Conservation (phyloP, 352 stramenopile species). For the Phytophthora megakarya region DNA sequence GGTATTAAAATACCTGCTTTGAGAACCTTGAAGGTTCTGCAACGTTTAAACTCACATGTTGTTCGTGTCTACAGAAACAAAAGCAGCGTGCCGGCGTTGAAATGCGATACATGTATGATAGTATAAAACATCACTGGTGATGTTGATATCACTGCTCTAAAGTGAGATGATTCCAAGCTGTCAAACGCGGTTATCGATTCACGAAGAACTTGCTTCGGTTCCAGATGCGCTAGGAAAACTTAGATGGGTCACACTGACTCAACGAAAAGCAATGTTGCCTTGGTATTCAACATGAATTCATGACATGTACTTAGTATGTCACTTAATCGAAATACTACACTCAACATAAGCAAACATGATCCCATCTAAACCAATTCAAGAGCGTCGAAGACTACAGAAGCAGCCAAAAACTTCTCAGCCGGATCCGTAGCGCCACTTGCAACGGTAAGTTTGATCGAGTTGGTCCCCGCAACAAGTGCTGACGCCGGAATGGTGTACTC, state of each 20-base stretch:
- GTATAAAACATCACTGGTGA: no score
- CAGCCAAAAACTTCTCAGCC: slow-evolving; percentile 43
- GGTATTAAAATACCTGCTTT: background rate
- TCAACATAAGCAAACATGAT: background rate
- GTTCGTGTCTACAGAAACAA: slow-evolving; percentile 9
- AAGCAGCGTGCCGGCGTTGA: no score
- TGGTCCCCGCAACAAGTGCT: slow-evolving; percentile 33
- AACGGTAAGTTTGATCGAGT: slow-evolving; percentile 42
- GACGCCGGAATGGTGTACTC: slow-evolving; percentile 46
- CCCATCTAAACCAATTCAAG: background rate
- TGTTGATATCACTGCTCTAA: no score
- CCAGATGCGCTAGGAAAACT: slow-evolving; percentile 15
- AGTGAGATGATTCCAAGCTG: no score
- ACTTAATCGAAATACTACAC: background rate
- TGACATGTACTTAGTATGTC: no score
- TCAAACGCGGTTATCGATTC: no score
- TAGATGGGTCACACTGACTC: no score
- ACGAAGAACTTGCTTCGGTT: slow-evolving; percentile 8
- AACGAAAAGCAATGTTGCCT: no score
- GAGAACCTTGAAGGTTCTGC: slow-evolving; percentile 12
- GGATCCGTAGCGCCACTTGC: slow-evolving; percentile 45
- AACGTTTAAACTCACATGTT: background rate
- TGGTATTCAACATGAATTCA: no score
- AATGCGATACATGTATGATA: no score
- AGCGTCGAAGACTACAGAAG: slow-evolving; percentile 47